Base-by-base conservation (phyloP, 495 filamentous ascomycete species). In the Trichoderma erinaceum region DNA sequence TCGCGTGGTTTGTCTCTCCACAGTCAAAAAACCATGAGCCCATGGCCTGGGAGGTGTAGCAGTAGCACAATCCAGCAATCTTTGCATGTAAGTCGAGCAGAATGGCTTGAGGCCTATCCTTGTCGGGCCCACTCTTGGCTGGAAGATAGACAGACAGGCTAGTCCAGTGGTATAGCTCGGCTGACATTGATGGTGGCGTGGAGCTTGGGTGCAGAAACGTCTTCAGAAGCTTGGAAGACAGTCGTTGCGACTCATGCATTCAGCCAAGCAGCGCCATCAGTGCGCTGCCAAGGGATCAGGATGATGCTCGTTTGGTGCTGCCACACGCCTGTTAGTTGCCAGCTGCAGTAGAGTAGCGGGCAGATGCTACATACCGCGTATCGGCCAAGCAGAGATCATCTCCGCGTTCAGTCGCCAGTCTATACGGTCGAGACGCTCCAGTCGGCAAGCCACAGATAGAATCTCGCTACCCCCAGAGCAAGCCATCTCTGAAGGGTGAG, bases 231-330 rank as follows among this genome's bases (percentile, higher is more conserved):
- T 7, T 61, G 25, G 56, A 61, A 61, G 56, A 29, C 12, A 32
- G 56, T 0, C 44, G 12, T 48, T 61, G n/a, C 56, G 56, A 61
- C 25, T 61, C 56, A 61, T 61, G 56, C 56, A 11, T 61, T 32
- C 25, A 6, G 13, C 27, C n/a, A 48, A 16, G n/a, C 13, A 48
- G 44, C 44, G 44, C 15, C 44, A 48, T 48, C 44, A 11, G 35
- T 38, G 35, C 35, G 35, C 5, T 48, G 44, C 25, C 23, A 32
- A 29, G 23, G 25, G 25, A 10, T 29, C 23, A 61, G 29, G 25
- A 61, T 16, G 5, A 38, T 3, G 5, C 35, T 6, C 35, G 35
- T 38, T 38, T 38, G 35, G 35, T 38, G 35, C 35, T 38, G 35
- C 35, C 35, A 38, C 35, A 38, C 35, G 35, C 35, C 35, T 4